Conservation (phyloP, 2,329 filamentous ascomycete genomes). For the Fusarium devonianum region DNA sequence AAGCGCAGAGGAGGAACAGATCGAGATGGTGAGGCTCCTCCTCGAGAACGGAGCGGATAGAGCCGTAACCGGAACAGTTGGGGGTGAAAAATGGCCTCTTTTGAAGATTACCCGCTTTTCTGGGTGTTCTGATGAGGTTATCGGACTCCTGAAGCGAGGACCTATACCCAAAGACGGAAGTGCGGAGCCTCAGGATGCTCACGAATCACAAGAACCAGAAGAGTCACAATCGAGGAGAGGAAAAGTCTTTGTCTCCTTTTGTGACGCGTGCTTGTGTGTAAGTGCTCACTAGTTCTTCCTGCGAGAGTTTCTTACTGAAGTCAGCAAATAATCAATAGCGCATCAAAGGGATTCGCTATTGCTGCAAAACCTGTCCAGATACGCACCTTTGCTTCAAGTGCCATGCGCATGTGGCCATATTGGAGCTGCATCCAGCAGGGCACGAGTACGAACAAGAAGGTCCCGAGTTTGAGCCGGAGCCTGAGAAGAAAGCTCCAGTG, state of each 20-base stretch:
- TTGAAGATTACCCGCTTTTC: slow-evolving; percentile 6
- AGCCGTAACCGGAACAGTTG: neutral
- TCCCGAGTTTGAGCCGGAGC: neutral
- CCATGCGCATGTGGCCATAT: neutral
- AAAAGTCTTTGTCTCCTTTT: neutral
- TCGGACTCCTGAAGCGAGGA: slow-evolving; percentile 1
- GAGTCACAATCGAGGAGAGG: slow-evolving; percentile 2
- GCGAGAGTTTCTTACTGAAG: neutral
- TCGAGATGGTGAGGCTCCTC: neutral
- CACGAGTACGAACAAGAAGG: neutral
- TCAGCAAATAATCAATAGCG: too few relatives aligned
- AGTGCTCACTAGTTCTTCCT: neutral
- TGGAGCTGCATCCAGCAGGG: neutral
- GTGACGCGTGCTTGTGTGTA: neutral
- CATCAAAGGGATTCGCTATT: neutral
- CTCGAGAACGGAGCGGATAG: slow-evolving; percentile 7
- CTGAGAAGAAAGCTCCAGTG: neutral
- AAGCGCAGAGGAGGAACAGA: too few relatives aligned
- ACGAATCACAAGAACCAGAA: slow-evolving; percentile 3
- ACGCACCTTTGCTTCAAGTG: neutral
- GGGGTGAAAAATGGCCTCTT: neutral
- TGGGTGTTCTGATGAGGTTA: neutral
- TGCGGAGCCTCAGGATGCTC: slow-evolving; percentile 2
- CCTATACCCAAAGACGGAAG: slow-evolving; percentile 1
- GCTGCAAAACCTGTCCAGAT: neutral